Evolutionary conservation across 768 basidiomycete species (phyloP), one percentile per base, ranked within the genome.

Genomic region (Amyloporia xantha): DNA sequence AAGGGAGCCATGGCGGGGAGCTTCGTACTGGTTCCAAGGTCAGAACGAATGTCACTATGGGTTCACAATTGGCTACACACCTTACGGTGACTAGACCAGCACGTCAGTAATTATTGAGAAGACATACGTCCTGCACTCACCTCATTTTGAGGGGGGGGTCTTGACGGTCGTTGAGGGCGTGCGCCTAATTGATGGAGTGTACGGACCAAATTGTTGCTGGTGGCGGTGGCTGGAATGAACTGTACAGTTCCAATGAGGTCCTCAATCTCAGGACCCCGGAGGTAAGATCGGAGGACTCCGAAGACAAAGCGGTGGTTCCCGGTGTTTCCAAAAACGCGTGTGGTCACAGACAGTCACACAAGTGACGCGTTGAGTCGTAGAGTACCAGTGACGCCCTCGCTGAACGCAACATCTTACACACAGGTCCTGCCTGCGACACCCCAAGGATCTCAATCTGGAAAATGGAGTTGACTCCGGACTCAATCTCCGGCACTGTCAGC

Each of bases 1-100:
- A 62, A 98, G 84, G 57, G 93, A 96, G 66, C 95, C 95, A 72
- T 94, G 91, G 67, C 95, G 92, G 65, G 95, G 95, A 58, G 92
- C 91, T 86, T 98, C 94, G 76, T 84, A 97, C 93, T 95, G 65
- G 26, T 12, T n/a, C n/a, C n/a, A n/a, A n/a, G n/a, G n/a, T n/a
- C n/a, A n/a, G n/a, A n/a, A n/a, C n/a, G n/a, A n/a, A n/a, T n/a
- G n/a, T n/a, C n/a, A n/a, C n/a, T n/a, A n/a, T n/a, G n/a, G n/a
- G n/a, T n/a, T n/a, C n/a, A n/a, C n/a, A n/a, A 47, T 11, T 46
- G 43, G 51, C 57, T 17, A 63, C 68, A 55, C 37, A 91, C 88
- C 84, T 91, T 91, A 81, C 88, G 88, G 68, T 91, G 88, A 82
- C 88, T 91, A 54, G 1, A 54, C 56, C 51, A 41, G 27, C 38